Evolutionary conservation across 2,329 filamentous ascomycete genomes (phyloP).

Genomic region (Bipolaris cookei): DNA sequence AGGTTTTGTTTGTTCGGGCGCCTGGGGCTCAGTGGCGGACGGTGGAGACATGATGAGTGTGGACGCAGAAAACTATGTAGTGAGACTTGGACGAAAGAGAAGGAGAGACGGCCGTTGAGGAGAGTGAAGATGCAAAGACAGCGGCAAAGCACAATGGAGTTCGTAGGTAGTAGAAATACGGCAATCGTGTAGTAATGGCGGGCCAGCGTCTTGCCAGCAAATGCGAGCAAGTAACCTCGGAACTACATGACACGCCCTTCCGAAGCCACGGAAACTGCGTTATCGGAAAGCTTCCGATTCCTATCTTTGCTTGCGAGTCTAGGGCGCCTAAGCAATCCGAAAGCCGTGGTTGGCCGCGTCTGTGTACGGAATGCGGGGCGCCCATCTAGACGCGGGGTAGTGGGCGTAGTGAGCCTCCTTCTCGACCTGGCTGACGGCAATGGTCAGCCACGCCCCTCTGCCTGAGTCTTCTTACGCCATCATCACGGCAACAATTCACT

Average conservation of each 20-base stretch:
- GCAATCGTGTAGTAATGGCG: background rate
- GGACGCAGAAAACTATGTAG: background rate
- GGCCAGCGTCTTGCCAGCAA: background rate
- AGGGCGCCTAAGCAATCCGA: background rate
- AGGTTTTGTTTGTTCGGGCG: slow-evolving; percentile 32
- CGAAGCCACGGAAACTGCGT: background rate
- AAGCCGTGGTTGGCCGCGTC: slow-evolving; percentile 4
- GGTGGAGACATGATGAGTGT: slow-evolving; percentile 32
- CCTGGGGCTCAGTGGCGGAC: slow-evolving; percentile 39
- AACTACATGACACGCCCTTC: background rate
- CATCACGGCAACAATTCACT: background rate
- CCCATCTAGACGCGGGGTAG: background rate
- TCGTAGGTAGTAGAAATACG: background rate
- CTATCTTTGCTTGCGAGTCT: slow-evolving; percentile 1
- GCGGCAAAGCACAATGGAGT: background rate
- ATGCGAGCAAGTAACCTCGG: slow-evolving; percentile 5
- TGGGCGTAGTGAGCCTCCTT: background rate
- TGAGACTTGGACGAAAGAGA: background rate
- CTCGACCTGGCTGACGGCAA: background rate
- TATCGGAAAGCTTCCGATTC: background rate
- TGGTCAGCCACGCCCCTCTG: background rate
- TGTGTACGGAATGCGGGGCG: background rate
- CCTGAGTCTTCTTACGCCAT: background rate
- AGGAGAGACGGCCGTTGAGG: background rate
- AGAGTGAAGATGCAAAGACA: background rate